A percentile compares a stretch with the other conserved stretches of the same genome.
Conservation (phyloP, 192 early-diverging fungal species). For the Phycomyces blakesleeanus region DNA sequence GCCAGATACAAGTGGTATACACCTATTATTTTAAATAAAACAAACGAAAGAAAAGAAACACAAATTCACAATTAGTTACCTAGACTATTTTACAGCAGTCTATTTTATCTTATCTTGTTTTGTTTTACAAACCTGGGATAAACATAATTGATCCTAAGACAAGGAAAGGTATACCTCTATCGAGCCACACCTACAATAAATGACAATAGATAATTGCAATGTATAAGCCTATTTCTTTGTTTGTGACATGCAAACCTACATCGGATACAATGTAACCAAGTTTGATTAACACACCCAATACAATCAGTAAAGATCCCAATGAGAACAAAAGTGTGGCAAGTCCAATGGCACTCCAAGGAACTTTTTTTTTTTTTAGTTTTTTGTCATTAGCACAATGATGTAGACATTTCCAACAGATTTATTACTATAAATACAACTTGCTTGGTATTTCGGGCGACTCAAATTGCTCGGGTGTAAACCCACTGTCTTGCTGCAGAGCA, state of each 20-base stretch:
- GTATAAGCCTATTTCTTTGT: too few species aligned
- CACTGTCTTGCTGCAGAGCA: slow-evolving; percentile 27
- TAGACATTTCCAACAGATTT: not conserved
- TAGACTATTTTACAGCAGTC: too few species aligned
- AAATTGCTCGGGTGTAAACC: slow-evolving; percentile 30
- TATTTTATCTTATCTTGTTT: too few species aligned
- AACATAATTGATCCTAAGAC: slow-evolving; percentile 56
- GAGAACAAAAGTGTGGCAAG: slow-evolving; percentile 43
- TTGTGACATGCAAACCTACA: slow-evolving; percentile 20
- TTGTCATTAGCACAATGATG: too few species aligned
- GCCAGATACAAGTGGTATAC: slow-evolving; percentile 50
- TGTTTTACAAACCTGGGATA: slow-evolving; percentile 53
- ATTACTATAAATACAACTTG: not conserved
- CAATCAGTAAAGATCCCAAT: slow-evolving; percentile 41
- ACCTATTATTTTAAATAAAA: slow-evolving; percentile 35
- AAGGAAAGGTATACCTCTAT: slow-evolving; percentile 50
- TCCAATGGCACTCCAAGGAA: slow-evolving; percentile 55
- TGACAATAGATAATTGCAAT: too few species aligned
- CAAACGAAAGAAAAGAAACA: too few species aligned
- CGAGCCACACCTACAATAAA: slow-evolving; percentile 42
- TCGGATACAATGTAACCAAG: slow-evolving; percentile 43
- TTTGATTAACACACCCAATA: slow-evolving; percentile 48
- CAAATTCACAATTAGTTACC: too few species aligned
- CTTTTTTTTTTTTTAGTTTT: too few species aligned
- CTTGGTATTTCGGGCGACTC: slow-evolving; percentile 20